Evolutionary conservation across 2,329 filamentous ascomycete genomes (phyloP).

Genomic region (Trichothecium sympodiale): DNA sequence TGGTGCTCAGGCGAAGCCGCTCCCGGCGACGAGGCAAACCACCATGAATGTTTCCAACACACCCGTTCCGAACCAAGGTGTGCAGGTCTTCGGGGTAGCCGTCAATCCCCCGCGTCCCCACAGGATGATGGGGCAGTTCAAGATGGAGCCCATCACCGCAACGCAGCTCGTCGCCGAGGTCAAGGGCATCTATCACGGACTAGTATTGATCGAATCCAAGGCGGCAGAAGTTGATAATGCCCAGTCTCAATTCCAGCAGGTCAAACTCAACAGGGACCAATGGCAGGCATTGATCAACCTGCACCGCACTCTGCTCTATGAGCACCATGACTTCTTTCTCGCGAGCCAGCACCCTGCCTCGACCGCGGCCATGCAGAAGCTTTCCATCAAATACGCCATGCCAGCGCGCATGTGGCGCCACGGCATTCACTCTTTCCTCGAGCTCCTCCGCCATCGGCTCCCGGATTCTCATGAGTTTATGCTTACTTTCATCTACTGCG

Average conservation of each 20-base stretch:
- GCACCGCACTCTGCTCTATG: conserved; percentile 69
- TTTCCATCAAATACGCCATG: conserved; percentile 81
- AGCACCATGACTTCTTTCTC: conserved; percentile 79
- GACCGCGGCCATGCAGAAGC: conserved; percentile 49
- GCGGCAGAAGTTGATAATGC: conserved; percentile 73
- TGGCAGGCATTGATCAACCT: conserved; percentile 78
- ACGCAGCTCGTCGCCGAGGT: conserved; percentile 74
- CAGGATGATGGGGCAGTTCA: conserved; percentile 31
- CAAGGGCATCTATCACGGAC: conserved; percentile 69
- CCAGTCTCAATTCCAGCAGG: conserved; percentile 28
- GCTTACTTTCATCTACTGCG: conserved; percentile 79
- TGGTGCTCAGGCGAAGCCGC: conserved; percentile 2
- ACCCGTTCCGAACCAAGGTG: not conserved
- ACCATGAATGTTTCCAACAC: not conserved
- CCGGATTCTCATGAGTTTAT: conserved; percentile 78
- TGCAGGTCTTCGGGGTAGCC: not conserved
- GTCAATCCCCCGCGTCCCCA: not conserved
- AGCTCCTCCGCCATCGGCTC: conserved; percentile 62
- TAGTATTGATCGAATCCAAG: conserved; percentile 79
- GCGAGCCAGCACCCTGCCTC: conserved; percentile 80
- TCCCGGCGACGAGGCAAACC: not conserved
- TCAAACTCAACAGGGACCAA: conserved; percentile 51
- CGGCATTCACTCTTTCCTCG: conserved; percentile 77
- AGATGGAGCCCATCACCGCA: conserved; percentile 60
- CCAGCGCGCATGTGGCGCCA: conserved; percentile 90